These are phyloP conservation scores for Pythium chondricola DNA, from an alignment of 352 stramenopile species.

Conservation along the genomic window DNA sequence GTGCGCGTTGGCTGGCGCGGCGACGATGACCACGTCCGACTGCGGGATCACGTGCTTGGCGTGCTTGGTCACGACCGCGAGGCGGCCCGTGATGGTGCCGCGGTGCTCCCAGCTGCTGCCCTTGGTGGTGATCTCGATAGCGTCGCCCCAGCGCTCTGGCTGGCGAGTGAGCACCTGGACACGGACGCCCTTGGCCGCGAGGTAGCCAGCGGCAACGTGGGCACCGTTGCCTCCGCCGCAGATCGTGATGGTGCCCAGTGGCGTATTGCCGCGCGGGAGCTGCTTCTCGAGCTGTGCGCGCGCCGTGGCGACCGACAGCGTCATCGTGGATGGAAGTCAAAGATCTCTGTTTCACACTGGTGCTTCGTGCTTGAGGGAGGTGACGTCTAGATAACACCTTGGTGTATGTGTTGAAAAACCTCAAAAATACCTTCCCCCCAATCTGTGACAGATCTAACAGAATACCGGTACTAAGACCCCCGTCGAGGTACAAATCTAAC, in stretches of 20 bases:
- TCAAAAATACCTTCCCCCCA: no score
- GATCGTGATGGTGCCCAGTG: constrained; percentile 77
- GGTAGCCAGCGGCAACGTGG: constrained; percentile 85
- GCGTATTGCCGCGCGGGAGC: constrained; percentile 16
- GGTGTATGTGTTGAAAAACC: no score
- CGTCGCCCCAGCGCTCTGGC: constrained; percentile 71
- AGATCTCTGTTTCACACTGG: constrained; percentile 2
- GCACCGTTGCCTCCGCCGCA: constrained; percentile 90
- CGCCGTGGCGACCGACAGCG: constrained; percentile 70
- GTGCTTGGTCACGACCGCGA: constrained; percentile 76
- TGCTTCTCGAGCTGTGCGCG: constrained; percentile 54
- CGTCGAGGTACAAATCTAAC: no score
- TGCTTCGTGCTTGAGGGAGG: not conserved
- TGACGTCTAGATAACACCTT: constrained; percentile 14
- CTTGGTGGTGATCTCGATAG: constrained; percentile 71
- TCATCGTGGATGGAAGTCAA: constrained; percentile 29
- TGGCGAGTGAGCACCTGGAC: constrained; percentile 82
- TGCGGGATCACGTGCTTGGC: constrained; percentile 81
- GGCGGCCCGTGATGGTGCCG: constrained; percentile 61
- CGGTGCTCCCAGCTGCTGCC: constrained; percentile 84
- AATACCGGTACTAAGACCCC: not conserved
- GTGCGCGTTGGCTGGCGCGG: constrained; percentile 86
- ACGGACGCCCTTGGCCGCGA: constrained; percentile 79
- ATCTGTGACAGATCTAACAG: not conserved
- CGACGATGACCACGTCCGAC: constrained; percentile 87